Conservation (phyloP, 1,284 basidiomycete species). For the Cerioporus squamosus region DNA sequence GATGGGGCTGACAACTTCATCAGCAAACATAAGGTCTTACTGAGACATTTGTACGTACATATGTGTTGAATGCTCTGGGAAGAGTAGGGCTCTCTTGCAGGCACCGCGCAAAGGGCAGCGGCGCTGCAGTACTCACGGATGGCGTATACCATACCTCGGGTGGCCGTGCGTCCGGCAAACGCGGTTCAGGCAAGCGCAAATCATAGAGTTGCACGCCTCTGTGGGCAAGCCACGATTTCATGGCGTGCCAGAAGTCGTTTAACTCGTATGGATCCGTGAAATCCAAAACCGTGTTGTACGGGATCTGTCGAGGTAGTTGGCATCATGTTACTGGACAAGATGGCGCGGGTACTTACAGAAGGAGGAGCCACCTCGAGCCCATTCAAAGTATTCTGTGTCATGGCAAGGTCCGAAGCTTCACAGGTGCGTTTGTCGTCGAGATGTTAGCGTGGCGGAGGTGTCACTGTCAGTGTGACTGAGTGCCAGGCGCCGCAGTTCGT, state of each 20-base stretch:
- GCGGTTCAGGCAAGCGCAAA: not conserved
- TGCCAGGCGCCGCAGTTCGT: too few species aligned
- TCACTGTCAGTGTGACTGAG: too few species aligned
- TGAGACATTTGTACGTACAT: not conserved
- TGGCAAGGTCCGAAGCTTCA: too few species aligned
- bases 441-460: too few species aligned
- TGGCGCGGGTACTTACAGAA: too few species aligned
- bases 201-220: not conserved
- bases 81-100: not conserved
- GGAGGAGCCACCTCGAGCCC: too few species aligned
- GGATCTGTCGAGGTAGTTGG: not conserved
- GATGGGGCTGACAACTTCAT: not conserved
- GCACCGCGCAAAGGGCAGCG: not conserved
- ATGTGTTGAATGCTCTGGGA: not conserved
- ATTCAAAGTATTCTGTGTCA: too few species aligned
- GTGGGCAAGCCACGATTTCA: not conserved
- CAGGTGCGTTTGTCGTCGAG: too few species aligned
- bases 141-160: not conserved
- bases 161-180: not conserved
- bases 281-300: not conserved
- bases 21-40: not conserved
- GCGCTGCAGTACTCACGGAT: not conserved
- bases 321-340: too few species aligned
- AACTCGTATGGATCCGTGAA: not conserved
- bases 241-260: not conserved